phyloP scores from a whole-genome alignment of 140 eudicot species.

The Senecio squalidus region DNA sequence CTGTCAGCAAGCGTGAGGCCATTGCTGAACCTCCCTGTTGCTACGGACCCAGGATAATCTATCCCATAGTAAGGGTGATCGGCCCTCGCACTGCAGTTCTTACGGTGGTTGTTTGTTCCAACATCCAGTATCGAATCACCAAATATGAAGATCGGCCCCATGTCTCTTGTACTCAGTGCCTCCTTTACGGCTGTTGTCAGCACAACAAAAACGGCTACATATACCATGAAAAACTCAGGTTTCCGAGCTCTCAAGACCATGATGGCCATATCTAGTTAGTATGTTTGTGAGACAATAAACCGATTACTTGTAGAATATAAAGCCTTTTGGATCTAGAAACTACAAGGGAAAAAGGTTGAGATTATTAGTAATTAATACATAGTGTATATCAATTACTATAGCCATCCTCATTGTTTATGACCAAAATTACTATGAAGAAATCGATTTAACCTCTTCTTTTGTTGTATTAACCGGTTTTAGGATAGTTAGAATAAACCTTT shows the following conservation, averaged over 20 bases:
- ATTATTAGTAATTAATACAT: not conserved
- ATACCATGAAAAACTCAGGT: constrained; percentile 5
- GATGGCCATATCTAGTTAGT: not conserved
- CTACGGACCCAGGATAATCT: constrained; percentile 28
- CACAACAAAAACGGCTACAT: constrained; percentile 6
- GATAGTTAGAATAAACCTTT: too few relatives aligned
- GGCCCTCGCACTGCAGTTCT: constrained; percentile 25
- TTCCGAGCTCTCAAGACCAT: constrained; percentile 1
- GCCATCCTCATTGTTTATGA: constrained; percentile 23
- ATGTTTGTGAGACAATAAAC: constrained; percentile 1
- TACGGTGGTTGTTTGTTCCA: constrained; percentile 41
- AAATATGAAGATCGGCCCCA: constrained; percentile 32
- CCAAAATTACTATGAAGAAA: constrained; percentile 14
- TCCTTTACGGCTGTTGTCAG: constrained; percentile 10
- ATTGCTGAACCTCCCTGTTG: constrained; percentile 61
- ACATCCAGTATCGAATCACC: constrained; percentile 53
- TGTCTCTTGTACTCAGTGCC: not conserved
- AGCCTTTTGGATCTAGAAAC: constrained; percentile 32
- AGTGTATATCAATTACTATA: constrained; percentile 19
- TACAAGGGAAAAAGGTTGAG: constrained; percentile 27
- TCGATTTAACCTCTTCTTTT: not conserved
- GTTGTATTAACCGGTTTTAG: not conserved
- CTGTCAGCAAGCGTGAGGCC: constrained; percentile 43
- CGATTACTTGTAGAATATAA: constrained; percentile 16
- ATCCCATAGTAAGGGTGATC: constrained; percentile 45